Percentiles rank a stretch among this genome's conserved stretches.
Evolutionary conservation across 441 rosid genomes (phyloP).

Genomic region (Mallotus japonicus): DNA sequence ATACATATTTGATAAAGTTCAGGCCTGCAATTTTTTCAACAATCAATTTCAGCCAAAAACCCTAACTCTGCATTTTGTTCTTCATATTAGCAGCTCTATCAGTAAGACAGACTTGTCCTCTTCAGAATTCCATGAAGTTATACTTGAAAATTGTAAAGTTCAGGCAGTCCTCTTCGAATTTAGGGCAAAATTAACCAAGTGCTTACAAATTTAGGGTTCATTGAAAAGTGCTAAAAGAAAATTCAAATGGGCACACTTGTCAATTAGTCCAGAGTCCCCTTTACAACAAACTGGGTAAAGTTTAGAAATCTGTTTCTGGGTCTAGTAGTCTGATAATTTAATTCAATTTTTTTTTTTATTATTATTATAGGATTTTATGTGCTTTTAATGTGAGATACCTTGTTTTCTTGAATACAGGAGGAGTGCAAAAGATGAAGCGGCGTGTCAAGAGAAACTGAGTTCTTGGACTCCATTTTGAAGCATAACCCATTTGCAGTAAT

Average conservation of each 20-base stretch:
- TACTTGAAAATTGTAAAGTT: neutral
- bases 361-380: neutral
- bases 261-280: conserved; percentile 41
- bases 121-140: neutral
- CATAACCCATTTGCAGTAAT: conserved; percentile 64
- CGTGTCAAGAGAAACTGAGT: conserved; percentile 41
- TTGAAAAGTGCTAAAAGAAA: conserved; percentile 11
- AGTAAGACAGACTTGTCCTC: conserved; percentile 1
- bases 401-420: conserved; percentile 79
- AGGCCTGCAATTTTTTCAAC: neutral
- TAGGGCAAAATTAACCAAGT: conserved; percentile 14
- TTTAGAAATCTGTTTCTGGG: neutral
- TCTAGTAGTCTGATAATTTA: neutral
- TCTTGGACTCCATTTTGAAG: conserved; percentile 88
- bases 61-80: neutral
- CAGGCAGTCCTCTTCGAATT: conserved; percentile 6
- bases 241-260: conserved; percentile 17
- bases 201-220: conserved; percentile 27
- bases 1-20: neutral
- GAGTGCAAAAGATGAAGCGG: conserved; percentile 69
- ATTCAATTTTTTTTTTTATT: neutral
- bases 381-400: conserved; percentile 56
- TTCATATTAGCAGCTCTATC: conserved; percentile 6
- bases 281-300: conserved; percentile 8
- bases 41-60: conserved; percentile 4